A percentile compares a stretch with the other conserved stretches of the same genome.
phyloP scores from a whole-genome alignment of 1,284 basidiomycete species.

The Apiotrichum sp. region DNA sequence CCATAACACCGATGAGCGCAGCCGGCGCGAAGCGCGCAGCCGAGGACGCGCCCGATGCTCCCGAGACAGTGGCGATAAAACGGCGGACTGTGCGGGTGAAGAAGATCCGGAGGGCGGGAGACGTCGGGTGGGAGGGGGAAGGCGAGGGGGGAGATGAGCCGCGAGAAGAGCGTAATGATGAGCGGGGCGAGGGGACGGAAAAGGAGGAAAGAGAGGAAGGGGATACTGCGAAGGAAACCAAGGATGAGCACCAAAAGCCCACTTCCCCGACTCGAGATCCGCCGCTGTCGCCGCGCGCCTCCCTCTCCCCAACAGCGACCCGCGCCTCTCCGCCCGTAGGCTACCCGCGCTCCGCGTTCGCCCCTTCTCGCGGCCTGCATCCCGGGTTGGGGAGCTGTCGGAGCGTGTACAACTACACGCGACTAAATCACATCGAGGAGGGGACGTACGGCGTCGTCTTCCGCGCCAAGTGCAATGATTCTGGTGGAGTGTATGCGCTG shows the following conservation, averaged over 20 bases:
- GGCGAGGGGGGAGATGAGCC: slow-evolving; percentile 3
- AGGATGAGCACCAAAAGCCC: slow-evolving; percentile 1
- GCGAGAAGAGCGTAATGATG: background rate
- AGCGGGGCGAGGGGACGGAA: background rate
- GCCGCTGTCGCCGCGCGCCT: background rate
- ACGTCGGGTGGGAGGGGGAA: background rate
- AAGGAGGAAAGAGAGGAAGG: background rate
- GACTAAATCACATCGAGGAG: slow-evolving; percentile 97
- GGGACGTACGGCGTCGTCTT: slow-evolving; percentile 98
- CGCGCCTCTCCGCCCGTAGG: background rate
- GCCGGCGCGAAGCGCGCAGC: slow-evolving; percentile 2
- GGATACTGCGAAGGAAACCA: background rate
- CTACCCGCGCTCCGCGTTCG: slow-evolving; percentile 46
- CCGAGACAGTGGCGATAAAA: slow-evolving; percentile 21
- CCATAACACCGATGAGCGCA: background rate
- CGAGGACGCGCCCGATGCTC: background rate
- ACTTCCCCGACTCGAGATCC: slow-evolving; percentile 3
- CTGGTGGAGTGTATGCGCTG: slow-evolving; percentile 89
- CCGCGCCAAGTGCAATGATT: slow-evolving; percentile 85
- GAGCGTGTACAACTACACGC: slow-evolving; percentile 85
- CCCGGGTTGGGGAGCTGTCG: slow-evolving; percentile 73
- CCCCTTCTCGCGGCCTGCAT: slow-evolving; percentile 67
- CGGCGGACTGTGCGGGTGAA: slow-evolving; percentile 34
- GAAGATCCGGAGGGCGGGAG: slow-evolving; percentile 21
- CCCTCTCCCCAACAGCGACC: background rate